Base-by-base conservation (phyloP, 2,329 filamentous ascomycete species). In the Tolypocladium endophyticum region DNA sequence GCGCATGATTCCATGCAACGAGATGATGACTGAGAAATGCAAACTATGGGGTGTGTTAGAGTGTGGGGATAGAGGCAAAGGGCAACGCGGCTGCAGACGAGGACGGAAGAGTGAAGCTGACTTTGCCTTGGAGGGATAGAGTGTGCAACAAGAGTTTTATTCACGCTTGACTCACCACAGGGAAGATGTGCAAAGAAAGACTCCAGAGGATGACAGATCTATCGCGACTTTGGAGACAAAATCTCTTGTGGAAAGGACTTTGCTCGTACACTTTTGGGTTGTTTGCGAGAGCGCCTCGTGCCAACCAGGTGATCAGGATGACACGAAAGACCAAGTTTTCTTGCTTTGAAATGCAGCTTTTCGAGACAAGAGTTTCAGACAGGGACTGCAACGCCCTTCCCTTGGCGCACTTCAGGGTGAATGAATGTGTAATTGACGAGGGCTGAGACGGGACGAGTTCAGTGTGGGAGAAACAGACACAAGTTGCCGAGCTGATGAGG, bases 381-480 rank as follows among this genome's bases (percentile, higher is more conserved):
- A 11, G 1, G 0, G 30, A 20, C 30, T 3, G 9, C 20, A 16
- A 4, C 2, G 23, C 11, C 0, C 16, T 14, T 36, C 11, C 0
- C 16, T 14, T 7, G 30, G 11, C 30, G 16, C 9, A 23, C 20
- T 20, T 54, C 23, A 4, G 20, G 7, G 30, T 54, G 12, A 7
- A 23, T 23, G 30, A 16, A n/a, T 28, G 50, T 18, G 50, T 30
- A 36, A 5, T n/a, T 36, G 20, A 23, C 4, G 20, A 11, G 4
- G 20, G 50, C 9, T 8, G 30, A 14, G 20, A 7, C 2, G 4
- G 23, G 30, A 33, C 9, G 11, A 52, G 47, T 54, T 36, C 30
- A 54, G 50, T 54, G 30, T 5, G 12, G 23, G 8, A 23, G 30
- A 20, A 53, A 33, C 9, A 53, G 28, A 14, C 9, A 35, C 30